These are phyloP conservation scores for Chaetomiaceae sp. DNA, from an alignment of 2,329 filamentous ascomycete species.

Conservation along the genomic window DNA sequence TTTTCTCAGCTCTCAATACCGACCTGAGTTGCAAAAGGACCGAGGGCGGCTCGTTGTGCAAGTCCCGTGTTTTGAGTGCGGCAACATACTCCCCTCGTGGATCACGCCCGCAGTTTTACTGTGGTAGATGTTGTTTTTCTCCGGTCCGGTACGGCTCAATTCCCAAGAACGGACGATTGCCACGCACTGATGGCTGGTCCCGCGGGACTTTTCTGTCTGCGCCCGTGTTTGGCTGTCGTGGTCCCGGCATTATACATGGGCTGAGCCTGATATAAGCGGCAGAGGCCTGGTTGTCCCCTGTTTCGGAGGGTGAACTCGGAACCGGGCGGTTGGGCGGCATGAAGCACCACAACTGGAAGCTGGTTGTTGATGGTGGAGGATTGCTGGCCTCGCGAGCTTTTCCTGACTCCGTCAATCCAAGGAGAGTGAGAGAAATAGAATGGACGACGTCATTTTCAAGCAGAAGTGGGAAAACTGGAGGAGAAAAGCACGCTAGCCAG, in stretches of 20 bases:
- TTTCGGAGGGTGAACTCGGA: not conserved
- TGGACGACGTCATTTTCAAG: slow-evolving; percentile 6
- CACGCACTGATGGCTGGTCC: not conserved
- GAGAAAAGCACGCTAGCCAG: not conserved
- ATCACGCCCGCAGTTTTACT: not conserved
- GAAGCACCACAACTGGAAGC: too few relatives aligned
- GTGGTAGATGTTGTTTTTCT: not conserved
- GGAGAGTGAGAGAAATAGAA: not conserved
- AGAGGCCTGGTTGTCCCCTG: not conserved
- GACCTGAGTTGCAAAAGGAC: not conserved
- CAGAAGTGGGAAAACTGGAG: not conserved
- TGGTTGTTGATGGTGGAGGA: too few relatives aligned
- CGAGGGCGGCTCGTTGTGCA: too few relatives aligned
- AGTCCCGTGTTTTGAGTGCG: not conserved
- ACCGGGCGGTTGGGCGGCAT: too few relatives aligned
- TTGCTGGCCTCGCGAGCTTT: not conserved
- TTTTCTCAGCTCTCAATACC: not conserved
- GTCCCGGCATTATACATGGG: slow-evolving; percentile 21
- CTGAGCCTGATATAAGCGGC: slow-evolving; percentile 18
- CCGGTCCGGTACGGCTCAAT: slow-evolving; percentile 2
- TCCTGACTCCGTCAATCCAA: too few relatives aligned
- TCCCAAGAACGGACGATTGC: not conserved
- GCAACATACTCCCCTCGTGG: not conserved
- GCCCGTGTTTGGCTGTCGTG: slow-evolving; percentile 5
- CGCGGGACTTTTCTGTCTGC: not conserved